Evolutionary conservation across 148 eudicot genomes (phyloP), one percentile per base, ranked within the genome.

Genomic region (Limonium bicolor): DNA sequence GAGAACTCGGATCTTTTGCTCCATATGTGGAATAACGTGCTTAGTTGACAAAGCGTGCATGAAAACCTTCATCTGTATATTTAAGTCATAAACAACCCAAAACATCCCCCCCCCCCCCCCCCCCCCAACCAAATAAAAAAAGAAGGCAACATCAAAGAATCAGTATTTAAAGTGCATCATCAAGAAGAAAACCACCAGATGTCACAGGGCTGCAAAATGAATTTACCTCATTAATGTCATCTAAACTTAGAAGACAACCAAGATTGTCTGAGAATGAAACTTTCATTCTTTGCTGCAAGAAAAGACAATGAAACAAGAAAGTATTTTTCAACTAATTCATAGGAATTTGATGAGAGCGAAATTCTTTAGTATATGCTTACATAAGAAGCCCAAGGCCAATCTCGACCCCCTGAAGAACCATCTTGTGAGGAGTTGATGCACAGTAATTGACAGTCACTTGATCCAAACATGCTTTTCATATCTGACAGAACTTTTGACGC

Each of bases 11-110:
- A 90, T 69, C 39, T 76, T 90, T 68, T 72, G 84, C 78, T 90
- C 99, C 82, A 90, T 90, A 70, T 80, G 67, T 26, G 99, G 99
- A 54, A 90, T 90, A 27, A 90, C 62, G 38, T 67, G 80, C 51
- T 80, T 81, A 27, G 93, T 81, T 30, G 95, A 69, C 46, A 90
- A 50, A 61, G 84, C 94, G 53, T 81, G 93, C 80, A 85, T 72
- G 41, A 63, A 39, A 52, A 49, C 54, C 67, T 57, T 77, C 49
- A 90, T 64, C 99, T 90, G 88, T 54, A 52, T 41, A 62, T 21
- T 49, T 43, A 18, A 28, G 27, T 11, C 21, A 41, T 20, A 20
- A 32, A 46, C 18, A 54, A n/a, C n/a, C n/a, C n/a, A n/a, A n/a
- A n/a, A n/a, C n/a, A n/a, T n/a, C n/a, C n/a, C n/a, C n/a, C n/a